Conservation (phyloP, 2,329 filamentous ascomycete genomes). For the Davidsoniella virescens region DNA sequence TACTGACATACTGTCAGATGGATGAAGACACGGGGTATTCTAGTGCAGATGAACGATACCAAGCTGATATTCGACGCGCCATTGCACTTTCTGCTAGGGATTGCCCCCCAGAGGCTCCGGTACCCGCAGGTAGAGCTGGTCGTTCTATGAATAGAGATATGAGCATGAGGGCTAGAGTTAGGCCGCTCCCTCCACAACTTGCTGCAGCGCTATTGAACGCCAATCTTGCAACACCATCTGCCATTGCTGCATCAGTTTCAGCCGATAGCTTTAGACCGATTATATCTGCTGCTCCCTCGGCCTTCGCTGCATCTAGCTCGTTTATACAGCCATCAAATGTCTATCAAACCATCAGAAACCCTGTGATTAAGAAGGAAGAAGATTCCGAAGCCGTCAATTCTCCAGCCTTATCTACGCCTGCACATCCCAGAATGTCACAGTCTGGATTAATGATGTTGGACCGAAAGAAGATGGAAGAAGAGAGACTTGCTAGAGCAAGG, state of each 20-base stretch:
- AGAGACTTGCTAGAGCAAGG: constrained; percentile 48
- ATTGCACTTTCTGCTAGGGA: constrained; percentile 40
- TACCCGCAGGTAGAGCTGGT: constrained; percentile 7
- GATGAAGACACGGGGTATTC: constrained; percentile 12
- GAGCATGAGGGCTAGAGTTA: not conserved
- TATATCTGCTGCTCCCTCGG: no score
- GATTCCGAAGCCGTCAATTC: not conserved
- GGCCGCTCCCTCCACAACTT: constrained; percentile 4
- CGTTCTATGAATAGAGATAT: no score
- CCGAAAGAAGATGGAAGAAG: constrained; percentile 71
- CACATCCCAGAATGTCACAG: not conserved
- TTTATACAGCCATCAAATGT: no score
- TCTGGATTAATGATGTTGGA: constrained; percentile 41
- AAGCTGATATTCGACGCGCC: constrained; percentile 43
- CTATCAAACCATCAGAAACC: no score
- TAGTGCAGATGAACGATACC: constrained; percentile 28
- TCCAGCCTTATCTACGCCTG: not conserved
- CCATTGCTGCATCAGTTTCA: constrained; percentile 8
- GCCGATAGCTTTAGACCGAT: no score
- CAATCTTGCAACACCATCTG: constrained; percentile 10
- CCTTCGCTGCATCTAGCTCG: no score
- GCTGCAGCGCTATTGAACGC: constrained; percentile 8
- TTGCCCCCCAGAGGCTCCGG: constrained; percentile 9
- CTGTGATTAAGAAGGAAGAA: not conserved
- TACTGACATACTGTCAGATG: not conserved